Evolutionary conservation across 345 rosid species (phyloP).

Genomic region (Brassica nigra): DNA sequence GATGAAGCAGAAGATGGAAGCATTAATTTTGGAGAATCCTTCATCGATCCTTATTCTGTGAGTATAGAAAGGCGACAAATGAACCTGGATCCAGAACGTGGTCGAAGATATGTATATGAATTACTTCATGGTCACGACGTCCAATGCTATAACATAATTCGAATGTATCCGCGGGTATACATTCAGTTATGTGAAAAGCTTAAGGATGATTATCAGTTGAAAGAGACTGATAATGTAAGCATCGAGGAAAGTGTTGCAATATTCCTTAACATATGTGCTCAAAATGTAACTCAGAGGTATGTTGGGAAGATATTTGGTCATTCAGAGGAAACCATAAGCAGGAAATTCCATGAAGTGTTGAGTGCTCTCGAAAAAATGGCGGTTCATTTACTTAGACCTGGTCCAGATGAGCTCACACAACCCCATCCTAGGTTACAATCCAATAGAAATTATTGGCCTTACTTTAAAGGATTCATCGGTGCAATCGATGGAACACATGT

Average conservation of each 20-base stretch:
- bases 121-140: conserved; percentile 1
- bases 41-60: background rate
- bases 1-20: background rate
- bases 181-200: background rate
- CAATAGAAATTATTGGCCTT: too few species aligned
- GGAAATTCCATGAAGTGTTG: too few species aligned
- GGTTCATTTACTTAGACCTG: too few species aligned
- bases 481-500: too few species aligned
- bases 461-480: too few species aligned
- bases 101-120: background rate
- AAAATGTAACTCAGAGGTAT: background rate
- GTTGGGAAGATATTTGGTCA: conserved; percentile 10
- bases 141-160: conserved; percentile 8
- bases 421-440: too few species aligned
- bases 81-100: background rate
- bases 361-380: background rate
- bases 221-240: background rate
- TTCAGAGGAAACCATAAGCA: too few species aligned
- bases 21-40: background rate
- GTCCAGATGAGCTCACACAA: too few species aligned
- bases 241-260: background rate
- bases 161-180: background rate
- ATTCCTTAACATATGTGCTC: background rate
- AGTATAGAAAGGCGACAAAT: background rate
- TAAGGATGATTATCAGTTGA: conserved; percentile 7